A percentile compares a stretch with the other conserved stretches of the same genome.
phyloP scores from a whole-genome alignment of 2,329 filamentous ascomycete species.

The Penicillium fuscoglaucum region DNA sequence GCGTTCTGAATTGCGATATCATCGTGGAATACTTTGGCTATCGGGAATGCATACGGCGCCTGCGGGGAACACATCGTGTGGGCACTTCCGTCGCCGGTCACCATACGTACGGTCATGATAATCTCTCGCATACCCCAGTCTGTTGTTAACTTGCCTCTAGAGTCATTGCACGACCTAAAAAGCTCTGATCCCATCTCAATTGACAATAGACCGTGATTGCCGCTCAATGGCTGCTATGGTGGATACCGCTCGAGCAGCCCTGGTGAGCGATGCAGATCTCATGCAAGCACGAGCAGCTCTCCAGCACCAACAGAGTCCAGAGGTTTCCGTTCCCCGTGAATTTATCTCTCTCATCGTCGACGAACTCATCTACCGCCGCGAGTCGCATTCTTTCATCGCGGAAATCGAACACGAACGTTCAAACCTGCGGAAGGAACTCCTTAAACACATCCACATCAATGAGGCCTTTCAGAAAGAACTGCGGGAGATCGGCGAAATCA shows the following conservation, averaged over 20 bases:
- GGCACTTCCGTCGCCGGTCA: background rate
- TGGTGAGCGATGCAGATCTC: slow-evolving; percentile 25
- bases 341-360: slow-evolving; percentile 28
- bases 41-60: slow-evolving; percentile 5
- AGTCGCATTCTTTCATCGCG: slow-evolving; percentile 22
- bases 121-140: no score
- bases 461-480: slow-evolving; percentile 32
- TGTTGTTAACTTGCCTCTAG: background rate
- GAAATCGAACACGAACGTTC: slow-evolving; percentile 26
- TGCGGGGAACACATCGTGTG: background rate
- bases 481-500: slow-evolving; percentile 30
- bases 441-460: slow-evolving; percentile 29
- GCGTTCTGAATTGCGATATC: background rate
- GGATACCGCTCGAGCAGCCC: slow-evolving; percentile 14
- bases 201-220: background rate
- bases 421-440: slow-evolving; percentile 25
- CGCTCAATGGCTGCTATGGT: slow-evolving; percentile 21
- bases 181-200: background rate
- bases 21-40: background rate
- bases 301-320: slow-evolving; percentile 23
- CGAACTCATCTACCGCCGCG: slow-evolving; percentile 26
- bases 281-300: slow-evolving; percentile 27
- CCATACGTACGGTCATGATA: background rate
- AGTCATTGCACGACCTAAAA: background rate
- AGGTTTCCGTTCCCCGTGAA: slow-evolving; percentile 25